Base-by-base conservation (phyloP, 805 yeast genomes). In the Wickerhamomyces queroliae region DNA sequence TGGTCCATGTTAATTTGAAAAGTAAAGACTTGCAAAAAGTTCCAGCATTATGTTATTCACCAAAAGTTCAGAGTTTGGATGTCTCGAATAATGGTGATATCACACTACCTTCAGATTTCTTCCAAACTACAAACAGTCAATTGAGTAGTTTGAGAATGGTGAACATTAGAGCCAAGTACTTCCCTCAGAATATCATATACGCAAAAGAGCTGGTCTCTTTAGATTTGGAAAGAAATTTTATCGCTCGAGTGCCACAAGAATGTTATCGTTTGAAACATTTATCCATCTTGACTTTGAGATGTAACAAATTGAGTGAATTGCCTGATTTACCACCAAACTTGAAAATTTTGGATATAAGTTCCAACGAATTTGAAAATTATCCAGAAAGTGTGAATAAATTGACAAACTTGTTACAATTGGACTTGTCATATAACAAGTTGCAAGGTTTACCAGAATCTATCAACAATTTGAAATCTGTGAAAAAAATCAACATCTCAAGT, bases 11-110 rank as follows among this genome's bases (percentile, higher is more conserved):
- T 10, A 78, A 85, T 56, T 69, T 89, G 44, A 74, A 80, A 28
- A 76, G 83, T 40, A 72, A 83, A 66, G 81, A 83, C 49, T 66
- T 90, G 40, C 87, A 86, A 45, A 86, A 87, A 16, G 84, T 91
- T 7, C 97, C 97, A 0, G 83, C 87, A 39, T 72, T 83, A 22
- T 76, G 90, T 46, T 88, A 83, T 56, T 85, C 95, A 1, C 74
- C 81, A 40, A 91, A 86, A 45, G 87, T 90, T 42, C 84, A 83
- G 49, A 72, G 80, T 44, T 67, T 90, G 44, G 91, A 90, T 59
- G 87, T 88, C 8, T 83, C 95, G 2, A 78, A 83, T 46, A 90
- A 90, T 56, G 95, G 96, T 4, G 83, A 95, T 15, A 81, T 91
- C 38, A 77, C 80, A 43, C 66, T 90, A 25, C 95, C 97, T 0